Evolutionary conservation across 73 alveolate genomes (phyloP).

Genomic region (Paramecium sexaurelia): DNA sequence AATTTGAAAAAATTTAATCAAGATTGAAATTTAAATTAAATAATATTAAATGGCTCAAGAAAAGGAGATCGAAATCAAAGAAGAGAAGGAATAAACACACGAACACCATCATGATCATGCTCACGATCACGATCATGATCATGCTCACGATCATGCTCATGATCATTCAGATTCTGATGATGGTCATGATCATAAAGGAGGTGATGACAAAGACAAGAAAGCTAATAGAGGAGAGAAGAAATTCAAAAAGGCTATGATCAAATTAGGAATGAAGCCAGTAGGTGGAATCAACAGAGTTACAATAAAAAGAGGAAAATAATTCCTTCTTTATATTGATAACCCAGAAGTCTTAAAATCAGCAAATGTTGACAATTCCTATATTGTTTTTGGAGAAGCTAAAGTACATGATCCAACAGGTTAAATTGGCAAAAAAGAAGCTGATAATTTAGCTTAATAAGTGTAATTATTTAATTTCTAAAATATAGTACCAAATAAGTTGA

Average conservation of each 20-base stretch:
- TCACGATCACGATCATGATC: conserved; percentile 64
- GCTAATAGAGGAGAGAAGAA: conserved; percentile 96
- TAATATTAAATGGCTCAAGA: conserved; percentile 11
- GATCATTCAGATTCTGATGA: conserved; percentile 65
- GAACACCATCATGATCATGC: conserved; percentile 2
- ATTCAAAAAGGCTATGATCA: conserved; percentile 95
- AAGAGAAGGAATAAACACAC: not conserved
- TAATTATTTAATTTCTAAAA: not conserved
- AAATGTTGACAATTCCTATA: conserved; percentile 89
- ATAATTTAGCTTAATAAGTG: conserved; percentile 65
- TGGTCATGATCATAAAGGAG: conserved; percentile 73
- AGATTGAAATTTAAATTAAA: conserved; percentile 25
- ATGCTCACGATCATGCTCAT: conserved; percentile 67
- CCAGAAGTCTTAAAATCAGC: conserved; percentile 97
- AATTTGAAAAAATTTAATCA: conserved; percentile 2
- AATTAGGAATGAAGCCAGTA: conserved; percentile 93
- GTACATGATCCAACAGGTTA: conserved; percentile 52
- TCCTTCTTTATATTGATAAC: conserved; percentile 89
- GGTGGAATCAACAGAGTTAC: conserved; percentile 97
- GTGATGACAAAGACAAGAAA: conserved; percentile 78
- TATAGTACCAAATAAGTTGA: conserved; percentile 61
- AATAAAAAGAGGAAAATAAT: conserved; percentile 93
- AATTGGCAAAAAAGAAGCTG: conserved; percentile 62
- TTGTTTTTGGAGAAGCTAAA: conserved; percentile 77
- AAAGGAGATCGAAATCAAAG: conserved; percentile 1